These are phyloP conservation scores for Termitomyces sp. DNA, from an alignment of 768 basidiomycete genomes.

Conservation along the genomic window DNA sequence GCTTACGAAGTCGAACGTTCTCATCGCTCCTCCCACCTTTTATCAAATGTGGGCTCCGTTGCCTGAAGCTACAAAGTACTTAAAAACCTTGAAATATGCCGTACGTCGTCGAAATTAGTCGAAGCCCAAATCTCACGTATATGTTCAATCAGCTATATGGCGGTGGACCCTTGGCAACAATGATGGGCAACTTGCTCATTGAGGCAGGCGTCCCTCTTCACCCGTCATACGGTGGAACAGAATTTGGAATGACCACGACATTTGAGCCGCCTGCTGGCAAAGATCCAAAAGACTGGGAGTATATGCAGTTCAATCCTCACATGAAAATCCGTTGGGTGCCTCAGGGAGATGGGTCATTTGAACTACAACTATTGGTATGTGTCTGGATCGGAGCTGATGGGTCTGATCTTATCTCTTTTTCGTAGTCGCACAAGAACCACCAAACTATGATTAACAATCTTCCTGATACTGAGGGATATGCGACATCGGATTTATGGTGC, in stretches of 20 bases:
- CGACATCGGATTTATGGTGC: conserved; percentile 1
- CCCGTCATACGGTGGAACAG: conserved; percentile 11
- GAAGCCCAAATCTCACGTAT: not conserved
- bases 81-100: conserved; percentile 8
- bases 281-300: conserved; percentile 10
- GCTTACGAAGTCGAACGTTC: conserved; percentile 17
- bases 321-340: conserved; percentile 22
- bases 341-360: conserved; percentile 28
- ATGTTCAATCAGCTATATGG: conserved; percentile 1
- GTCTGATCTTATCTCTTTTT: not conserved
- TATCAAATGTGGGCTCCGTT: conserved; percentile 30
- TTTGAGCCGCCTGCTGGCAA: conserved; percentile 12
- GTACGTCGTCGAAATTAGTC: not conserved
- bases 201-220: conserved; percentile 5
- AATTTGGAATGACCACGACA: conserved; percentile 8
- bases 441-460: not conserved
- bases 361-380: conserved; percentile 29
- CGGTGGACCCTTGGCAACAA: conserved; percentile 10
- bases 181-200: conserved; percentile 8
- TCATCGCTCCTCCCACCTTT: conserved; percentile 32
- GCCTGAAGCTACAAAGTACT: conserved; percentile 12
- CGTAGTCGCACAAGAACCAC: not conserved
- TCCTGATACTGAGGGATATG: conserved; percentile 1
- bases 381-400: not conserved
- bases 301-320: conserved; percentile 10